Conservation (phyloP, 192 early-diverging fungal genomes). For the Entomortierella chlamydospora region DNA sequence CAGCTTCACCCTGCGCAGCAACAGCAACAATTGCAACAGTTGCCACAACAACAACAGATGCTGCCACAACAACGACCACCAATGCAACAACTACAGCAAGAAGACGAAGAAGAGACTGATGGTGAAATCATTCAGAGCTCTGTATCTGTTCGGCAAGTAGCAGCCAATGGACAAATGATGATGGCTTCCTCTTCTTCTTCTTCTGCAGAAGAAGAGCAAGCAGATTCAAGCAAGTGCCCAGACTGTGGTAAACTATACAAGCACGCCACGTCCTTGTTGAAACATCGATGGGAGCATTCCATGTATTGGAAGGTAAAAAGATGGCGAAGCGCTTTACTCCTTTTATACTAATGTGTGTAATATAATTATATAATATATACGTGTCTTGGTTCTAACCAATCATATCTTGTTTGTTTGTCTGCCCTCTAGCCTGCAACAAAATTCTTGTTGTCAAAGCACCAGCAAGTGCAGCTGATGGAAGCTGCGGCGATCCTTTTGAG, state of each 20-base stretch:
- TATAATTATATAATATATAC: too few species aligned
- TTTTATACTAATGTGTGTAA: too few species aligned
- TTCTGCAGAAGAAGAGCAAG: slow-evolving; percentile 9
- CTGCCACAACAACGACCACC: neutral
- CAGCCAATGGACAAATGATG: too few species aligned
- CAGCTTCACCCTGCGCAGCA: neutral
- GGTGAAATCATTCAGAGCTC: slow-evolving; percentile 5
- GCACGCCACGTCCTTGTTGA: slow-evolving; percentile 70
- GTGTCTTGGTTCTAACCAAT: neutral
- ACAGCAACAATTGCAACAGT: too few species aligned
- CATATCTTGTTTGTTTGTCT: neutral
- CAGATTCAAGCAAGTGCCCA: slow-evolving; percentile 54
- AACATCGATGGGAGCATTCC: slow-evolving; percentile 80
- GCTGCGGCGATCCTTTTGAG: slow-evolving; percentile 71
- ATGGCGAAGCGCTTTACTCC: too few species aligned
- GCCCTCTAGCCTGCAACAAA: slow-evolving; percentile 53
- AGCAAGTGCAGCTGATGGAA: slow-evolving; percentile 76
- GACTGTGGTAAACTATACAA: slow-evolving; percentile 77
- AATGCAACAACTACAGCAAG: too few species aligned
- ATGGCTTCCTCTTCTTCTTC: too few species aligned
- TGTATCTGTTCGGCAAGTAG: neutral
- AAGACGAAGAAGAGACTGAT: slow-evolving; percentile 20
- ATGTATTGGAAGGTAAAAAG: slow-evolving; percentile 69
- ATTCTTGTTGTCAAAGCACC: slow-evolving; percentile 72
- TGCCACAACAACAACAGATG: too few species aligned